Conservation (phyloP, 2,329 filamentous ascomycete genomes). For the Microdochium bolleyi region DNA sequence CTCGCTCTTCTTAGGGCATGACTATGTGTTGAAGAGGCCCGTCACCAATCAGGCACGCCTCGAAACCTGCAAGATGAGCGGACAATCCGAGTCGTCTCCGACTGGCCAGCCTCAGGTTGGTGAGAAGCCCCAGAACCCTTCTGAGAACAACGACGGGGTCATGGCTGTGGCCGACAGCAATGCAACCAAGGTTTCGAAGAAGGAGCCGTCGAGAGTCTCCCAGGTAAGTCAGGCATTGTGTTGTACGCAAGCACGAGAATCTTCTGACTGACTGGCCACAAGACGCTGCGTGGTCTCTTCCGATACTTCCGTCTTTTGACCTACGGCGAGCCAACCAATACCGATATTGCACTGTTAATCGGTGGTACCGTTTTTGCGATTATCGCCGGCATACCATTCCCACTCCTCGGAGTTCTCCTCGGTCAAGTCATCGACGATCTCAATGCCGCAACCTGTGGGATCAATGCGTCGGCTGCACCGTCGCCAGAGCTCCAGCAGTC, state of each 20-base stretch:
- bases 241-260: background rate
- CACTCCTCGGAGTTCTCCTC: constrained; percentile 56
- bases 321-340: constrained; percentile 33
- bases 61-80: background rate
- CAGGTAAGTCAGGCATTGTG: constrained; percentile 4
- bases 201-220: constrained; percentile 4
- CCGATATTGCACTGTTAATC: constrained; percentile 33
- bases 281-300: constrained; percentile 17
- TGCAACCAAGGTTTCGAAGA: background rate
- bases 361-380: constrained; percentile 35
- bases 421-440: constrained; percentile 55
- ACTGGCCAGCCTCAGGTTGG: background rate
- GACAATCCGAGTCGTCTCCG: background rate
- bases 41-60: too few relatives aligned
- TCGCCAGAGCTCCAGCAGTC: constrained; percentile 21
- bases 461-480: constrained; percentile 14
- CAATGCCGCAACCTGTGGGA: constrained; percentile 46
- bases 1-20: too few relatives aligned
- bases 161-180: background rate
- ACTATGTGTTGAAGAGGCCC: background rate
- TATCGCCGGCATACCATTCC: constrained; percentile 54
- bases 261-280: constrained; percentile 1
- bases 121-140: background rate
- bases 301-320: constrained; percentile 35
- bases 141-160: background rate